Evolutionary conservation across 1,284 basidiomycete genomes (phyloP), one percentile per base, ranked within the genome.

Genomic region (Pseudozyma tsukubaensis): DNA sequence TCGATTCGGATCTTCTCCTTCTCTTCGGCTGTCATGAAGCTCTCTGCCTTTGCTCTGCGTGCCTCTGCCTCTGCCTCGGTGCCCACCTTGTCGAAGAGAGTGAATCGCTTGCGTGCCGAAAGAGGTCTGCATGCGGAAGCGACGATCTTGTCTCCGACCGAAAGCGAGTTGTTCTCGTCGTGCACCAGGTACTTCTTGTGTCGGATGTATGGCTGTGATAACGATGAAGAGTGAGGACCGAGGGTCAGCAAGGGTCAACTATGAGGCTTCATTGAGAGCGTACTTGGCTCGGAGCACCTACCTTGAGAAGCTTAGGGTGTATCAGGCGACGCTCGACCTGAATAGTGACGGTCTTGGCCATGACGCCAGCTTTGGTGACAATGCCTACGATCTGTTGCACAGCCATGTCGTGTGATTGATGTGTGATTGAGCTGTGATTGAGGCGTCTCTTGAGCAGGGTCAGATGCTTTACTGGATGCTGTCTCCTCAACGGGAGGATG

Each of bases 181-280:
- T 82, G 81, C 42, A 81, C 76, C 32, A 82, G 76, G 53, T 81
- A 82, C 72, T 82, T 82, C 42, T 74, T 78, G 76, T 82, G 80
- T 4, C 78, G 75, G 55, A 76, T 68, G 47, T 72, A 78, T 6
- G 76, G 67, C 77, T 80, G 47, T 14, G 7, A 3, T 14, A 19
- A 18, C 12, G 19, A 12, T 11, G 13, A 32, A 4, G n/a, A 29
- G 36, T n/a, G 21, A 40, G 36, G 37, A 21, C 24, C 18, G 16
- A 21, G 32, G 40, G 21, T 50, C 34, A 40, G 19, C 47, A 29
- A 29, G 24, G 24, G 24, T 29, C 24, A 29, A 3, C 24, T 29
- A 29, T 29, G 24, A 29, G 3, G 24, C 24, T 29, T 29, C 24
- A 29, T 3, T 29, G 24, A 29, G 24, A 29, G 24, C 24, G 24